Evolutionary conservation across 2,329 filamentous ascomycete species (phyloP).

Genomic region (Teratosphaeria viscida): DNA sequence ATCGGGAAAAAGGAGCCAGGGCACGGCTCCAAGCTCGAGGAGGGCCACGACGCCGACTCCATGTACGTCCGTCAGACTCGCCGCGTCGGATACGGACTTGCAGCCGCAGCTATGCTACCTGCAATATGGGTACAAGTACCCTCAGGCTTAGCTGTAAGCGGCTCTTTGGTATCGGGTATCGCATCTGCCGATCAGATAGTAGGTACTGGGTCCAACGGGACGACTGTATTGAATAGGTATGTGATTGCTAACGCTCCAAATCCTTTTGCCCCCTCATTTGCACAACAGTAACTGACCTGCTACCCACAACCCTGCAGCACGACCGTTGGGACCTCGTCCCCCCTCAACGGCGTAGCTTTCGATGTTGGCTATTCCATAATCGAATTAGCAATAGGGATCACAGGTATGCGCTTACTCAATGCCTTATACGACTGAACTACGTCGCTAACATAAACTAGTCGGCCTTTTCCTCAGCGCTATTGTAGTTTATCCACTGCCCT

Average conservation of each 20-base stretch:
- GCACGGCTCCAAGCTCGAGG: conserved; percentile 19
- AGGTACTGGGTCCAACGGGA: conserved; percentile 30
- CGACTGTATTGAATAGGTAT: conserved; percentile 31
- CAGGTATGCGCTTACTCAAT: too few species aligned
- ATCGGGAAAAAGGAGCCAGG: conserved; percentile 7
- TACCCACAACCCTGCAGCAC: conserved; percentile 6
- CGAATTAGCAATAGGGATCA: conserved; percentile 41
- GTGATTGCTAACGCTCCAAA: neutral
- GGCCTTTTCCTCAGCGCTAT: conserved; percentile 39
- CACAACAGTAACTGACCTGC: neutral
- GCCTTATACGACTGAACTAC: too few species aligned
- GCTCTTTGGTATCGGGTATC: conserved; percentile 47
- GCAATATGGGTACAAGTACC: conserved; percentile 68
- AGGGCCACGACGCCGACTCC: conserved; percentile 21
- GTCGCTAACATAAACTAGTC: conserved; percentile 19
- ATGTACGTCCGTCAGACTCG: conserved; percentile 27
- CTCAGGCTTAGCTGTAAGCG: conserved; percentile 48
- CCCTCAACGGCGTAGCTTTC: conserved; percentile 35
- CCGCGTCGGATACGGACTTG: conserved; percentile 60
- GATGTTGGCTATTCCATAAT: conserved; percentile 39
- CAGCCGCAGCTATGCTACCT: conserved; percentile 74
- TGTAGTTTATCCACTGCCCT: conserved; percentile 35
- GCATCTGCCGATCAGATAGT: conserved; percentile 47
- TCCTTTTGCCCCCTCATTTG: neutral
- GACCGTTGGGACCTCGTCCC: conserved; percentile 15